These are phyloP conservation scores for Irpex rosettiformis DNA, from an alignment of 1,284 basidiomycete species.

Conservation along the genomic window DNA sequence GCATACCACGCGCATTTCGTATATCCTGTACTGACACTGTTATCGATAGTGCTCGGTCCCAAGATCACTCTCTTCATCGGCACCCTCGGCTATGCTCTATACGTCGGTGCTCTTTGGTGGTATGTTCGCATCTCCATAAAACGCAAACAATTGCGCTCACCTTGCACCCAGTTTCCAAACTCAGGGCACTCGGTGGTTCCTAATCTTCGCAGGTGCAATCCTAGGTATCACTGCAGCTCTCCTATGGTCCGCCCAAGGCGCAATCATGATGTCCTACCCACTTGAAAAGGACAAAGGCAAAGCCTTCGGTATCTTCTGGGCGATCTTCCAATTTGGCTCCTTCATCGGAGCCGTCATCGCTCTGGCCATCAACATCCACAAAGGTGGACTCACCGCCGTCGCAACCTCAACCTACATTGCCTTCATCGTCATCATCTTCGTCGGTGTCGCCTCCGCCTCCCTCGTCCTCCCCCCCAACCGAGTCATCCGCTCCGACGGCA, in stretches of 20 bases:
- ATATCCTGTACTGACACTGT: background rate
- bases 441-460: constrained; percentile 36
- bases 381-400: constrained; percentile 30
- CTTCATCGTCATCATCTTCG: constrained; percentile 39
- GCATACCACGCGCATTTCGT: background rate
- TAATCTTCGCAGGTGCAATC: constrained; percentile 52
- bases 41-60: constrained; percentile 38
- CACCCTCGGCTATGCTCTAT: constrained; percentile 43
- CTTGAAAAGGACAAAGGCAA: constrained; percentile 54
- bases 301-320: constrained; percentile 48
- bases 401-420: constrained; percentile 39
- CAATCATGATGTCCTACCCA: constrained; percentile 55
- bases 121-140: constrained; percentile 18
- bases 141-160: background rate
- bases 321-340: constrained; percentile 51
- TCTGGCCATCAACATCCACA: constrained; percentile 39
- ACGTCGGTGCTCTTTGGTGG: constrained; percentile 44
- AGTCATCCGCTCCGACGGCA: constrained; percentile 38
- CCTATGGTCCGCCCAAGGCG: constrained; percentile 57
- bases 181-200: constrained; percentile 38
- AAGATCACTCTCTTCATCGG: constrained; percentile 45
- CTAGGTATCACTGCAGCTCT: constrained; percentile 58
- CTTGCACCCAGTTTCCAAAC: constrained; percentile 30
- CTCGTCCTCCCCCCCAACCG: constrained; percentile 35
- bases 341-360: constrained; percentile 50